phyloP scores from a whole-genome alignment of 768 basidiomycete genomes.

The Ramaria sp. region DNA sequence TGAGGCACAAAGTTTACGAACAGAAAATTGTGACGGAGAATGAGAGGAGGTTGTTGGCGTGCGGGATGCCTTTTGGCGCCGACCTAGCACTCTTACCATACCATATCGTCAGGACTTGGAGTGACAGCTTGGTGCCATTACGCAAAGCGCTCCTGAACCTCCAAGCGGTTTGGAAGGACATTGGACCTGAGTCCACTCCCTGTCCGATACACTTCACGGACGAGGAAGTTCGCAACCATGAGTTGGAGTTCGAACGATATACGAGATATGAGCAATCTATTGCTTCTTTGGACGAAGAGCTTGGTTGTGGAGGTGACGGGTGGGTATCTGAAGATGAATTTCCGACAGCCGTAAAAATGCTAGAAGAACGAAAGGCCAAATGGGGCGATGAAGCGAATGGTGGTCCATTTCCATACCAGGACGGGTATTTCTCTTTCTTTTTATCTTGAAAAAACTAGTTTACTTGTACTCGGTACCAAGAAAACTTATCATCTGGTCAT shows the following conservation, averaged over 20 bases:
- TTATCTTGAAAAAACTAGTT: not conserved
- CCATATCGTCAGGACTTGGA: not conserved
- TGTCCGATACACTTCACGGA: not conserved
- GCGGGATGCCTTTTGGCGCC: not conserved
- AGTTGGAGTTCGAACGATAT: not conserved
- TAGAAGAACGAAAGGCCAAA: not conserved
- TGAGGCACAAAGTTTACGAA: constrained; percentile 1
- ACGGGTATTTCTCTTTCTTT: not conserved
- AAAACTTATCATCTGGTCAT: too few relatives aligned
- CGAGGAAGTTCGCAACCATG: not conserved
- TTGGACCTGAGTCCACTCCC: not conserved
- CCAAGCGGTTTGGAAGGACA: not conserved
- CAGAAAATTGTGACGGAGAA: not conserved
- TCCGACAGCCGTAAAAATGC: not conserved
- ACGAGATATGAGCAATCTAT: not conserved
- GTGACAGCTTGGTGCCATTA: not conserved
- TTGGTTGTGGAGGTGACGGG: not conserved
- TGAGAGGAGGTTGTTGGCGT: not conserved
- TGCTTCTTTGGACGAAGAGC: not conserved
- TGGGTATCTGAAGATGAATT: not conserved
- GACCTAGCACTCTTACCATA: not conserved
- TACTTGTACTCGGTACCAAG: too few relatives aligned
- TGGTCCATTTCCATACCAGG: not conserved
- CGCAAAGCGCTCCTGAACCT: not conserved
- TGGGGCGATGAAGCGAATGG: not conserved